Percentiles rank a stretch among this genome's conserved stretches.
These are phyloP conservation scores for Talaromyces sp. DNA, from an alignment of 2,329 filamentous ascomycete genomes.

Conservation along the genomic window DNA sequence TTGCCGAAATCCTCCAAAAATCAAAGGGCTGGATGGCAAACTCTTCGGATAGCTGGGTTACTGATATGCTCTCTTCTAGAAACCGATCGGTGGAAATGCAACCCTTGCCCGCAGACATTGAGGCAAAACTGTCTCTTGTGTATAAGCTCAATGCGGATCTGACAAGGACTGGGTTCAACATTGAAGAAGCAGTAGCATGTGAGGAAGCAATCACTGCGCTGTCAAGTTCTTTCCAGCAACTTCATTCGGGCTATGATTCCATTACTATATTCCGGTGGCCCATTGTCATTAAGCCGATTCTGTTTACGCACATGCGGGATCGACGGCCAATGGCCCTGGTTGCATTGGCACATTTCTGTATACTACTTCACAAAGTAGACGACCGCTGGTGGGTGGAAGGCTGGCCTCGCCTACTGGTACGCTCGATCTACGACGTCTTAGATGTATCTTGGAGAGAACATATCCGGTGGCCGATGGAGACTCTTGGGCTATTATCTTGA, in stretches of 20 bases:
- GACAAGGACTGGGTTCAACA: slow-evolving; percentile 16
- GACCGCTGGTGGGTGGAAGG: slow-evolving; percentile 63
- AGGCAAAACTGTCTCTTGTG: slow-evolving; percentile 11
- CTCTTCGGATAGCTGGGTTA: slow-evolving; percentile 16
- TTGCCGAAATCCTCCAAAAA: slow-evolving; percentile 23
- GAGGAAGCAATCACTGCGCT: slow-evolving; percentile 21
- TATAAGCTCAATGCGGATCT: slow-evolving; percentile 16
- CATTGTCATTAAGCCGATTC: slow-evolving; percentile 60
- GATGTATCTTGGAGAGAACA: slow-evolving; percentile 20
- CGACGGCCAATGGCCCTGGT: slow-evolving; percentile 58
- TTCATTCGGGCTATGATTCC: slow-evolving; percentile 17
- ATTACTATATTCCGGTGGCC: slow-evolving; percentile 52
- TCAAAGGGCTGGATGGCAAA: slow-evolving; percentile 20
- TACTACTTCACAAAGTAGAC: slow-evolving; percentile 57
- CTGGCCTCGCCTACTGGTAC: slow-evolving; percentile 61
- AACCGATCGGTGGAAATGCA: slow-evolving; percentile 13
- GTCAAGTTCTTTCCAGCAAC: slow-evolving; percentile 19
- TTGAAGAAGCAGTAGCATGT: slow-evolving; percentile 21
- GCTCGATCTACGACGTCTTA: slow-evolving; percentile 46
- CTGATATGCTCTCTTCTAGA: slow-evolving; percentile 12
- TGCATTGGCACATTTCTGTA: slow-evolving; percentile 63
- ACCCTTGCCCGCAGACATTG: slow-evolving; percentile 19
- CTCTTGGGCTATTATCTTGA: slow-evolving; percentile 16
- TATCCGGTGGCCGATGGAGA: slow-evolving; percentile 23
- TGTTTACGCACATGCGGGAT: slow-evolving; percentile 57